Conservation (phyloP, 208 protist species). For the Trypanosoma platydactyli region DNA sequence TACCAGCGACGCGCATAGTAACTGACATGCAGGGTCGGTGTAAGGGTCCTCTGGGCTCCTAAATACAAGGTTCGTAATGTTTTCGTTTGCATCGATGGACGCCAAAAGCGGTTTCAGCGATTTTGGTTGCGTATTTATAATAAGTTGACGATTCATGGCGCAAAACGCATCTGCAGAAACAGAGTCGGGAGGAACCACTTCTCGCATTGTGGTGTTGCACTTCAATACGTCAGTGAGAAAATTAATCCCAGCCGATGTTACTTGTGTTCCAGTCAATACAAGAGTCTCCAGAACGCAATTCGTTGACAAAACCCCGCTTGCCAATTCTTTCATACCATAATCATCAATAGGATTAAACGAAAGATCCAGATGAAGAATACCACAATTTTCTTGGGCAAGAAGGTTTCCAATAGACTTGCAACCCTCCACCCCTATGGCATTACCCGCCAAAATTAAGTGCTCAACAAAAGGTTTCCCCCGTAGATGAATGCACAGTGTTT, state of each 20-base stretch:
- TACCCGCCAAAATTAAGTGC: conserved; percentile 55
- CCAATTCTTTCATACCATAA: conserved; percentile 43
- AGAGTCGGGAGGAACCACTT: conserved; percentile 37
- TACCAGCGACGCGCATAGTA: conserved; percentile 55
- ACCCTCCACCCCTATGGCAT: conserved; percentile 53
- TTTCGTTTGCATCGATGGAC: conserved; percentile 50
- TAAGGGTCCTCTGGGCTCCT: conserved; percentile 35
- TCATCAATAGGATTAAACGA: conserved; percentile 71
- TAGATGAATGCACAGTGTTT: conserved; percentile 58
- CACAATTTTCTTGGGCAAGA: conserved; percentile 44
- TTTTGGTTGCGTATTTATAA: conserved; percentile 65
- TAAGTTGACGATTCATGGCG: conserved; percentile 50
- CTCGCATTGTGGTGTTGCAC: conserved; percentile 39
- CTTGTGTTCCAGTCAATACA: conserved; percentile 43
- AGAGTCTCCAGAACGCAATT: conserved; percentile 54
- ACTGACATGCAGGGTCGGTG: conserved; percentile 56
- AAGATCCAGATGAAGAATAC: conserved; percentile 45
- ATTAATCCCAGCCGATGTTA: conserved; percentile 49
- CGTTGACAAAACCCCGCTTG: conserved; percentile 45
- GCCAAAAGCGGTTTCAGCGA: conserved; percentile 61
- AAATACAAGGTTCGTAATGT: conserved; percentile 54
- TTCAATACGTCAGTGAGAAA: conserved; percentile 42
- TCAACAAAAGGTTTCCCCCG: conserved; percentile 40
- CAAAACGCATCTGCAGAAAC: conserved; percentile 29
- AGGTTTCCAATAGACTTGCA: conserved; percentile 52